Base-by-base conservation (phyloP, 495 filamentous ascomycete genomes). In the Tetracladium marchalianum region DNA sequence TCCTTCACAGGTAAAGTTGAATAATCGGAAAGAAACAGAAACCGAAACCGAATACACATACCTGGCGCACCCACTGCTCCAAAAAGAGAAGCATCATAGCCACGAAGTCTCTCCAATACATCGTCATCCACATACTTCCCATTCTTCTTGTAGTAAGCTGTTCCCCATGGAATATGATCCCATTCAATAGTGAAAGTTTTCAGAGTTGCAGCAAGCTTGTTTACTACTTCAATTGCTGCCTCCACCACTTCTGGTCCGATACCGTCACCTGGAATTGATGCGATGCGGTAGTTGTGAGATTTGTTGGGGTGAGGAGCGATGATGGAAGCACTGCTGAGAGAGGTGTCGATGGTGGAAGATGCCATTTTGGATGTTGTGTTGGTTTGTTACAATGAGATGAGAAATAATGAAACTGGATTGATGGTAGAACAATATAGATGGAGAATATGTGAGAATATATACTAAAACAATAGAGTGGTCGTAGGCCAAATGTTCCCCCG, bases 61-160 rank as follows among this genome's bases (percentile, higher is more conserved):
- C 71, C 70, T 9, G 71, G 73, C 13, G 69, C 70, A 5, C 74
- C 73, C 37, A 77, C 74, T 13, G 71, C 66, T 4, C 74, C 74
- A 43, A 78, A 78, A 13, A 77, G 61, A 27, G 73, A 72, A 8
- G 73, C 73, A 55, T 78, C 67, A 38, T 69, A 66, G 46, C 65
- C 66, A 62, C 69, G 68, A 46, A 76, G 52, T 27, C 64, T 56
- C 3, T 77, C 72, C 1, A 78, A 56, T 17, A 69, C 73, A 17
- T 69, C 70, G 19, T 77, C 70, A 2, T 72, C 71, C 13, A 77
- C 70, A 45, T 75, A 76, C 34, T 65, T 56, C 1, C 74, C 74
- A 34, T 61, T 67, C 36, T 62, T 57, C 50, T 76, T 76, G 58
- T 71, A 78, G 1, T 66, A 68, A 13, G 69, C 70, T 2, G 66